Base-by-base conservation (phyloP, 1,139 yeast genomes). In the Magnusiomyces sp. region DNA sequence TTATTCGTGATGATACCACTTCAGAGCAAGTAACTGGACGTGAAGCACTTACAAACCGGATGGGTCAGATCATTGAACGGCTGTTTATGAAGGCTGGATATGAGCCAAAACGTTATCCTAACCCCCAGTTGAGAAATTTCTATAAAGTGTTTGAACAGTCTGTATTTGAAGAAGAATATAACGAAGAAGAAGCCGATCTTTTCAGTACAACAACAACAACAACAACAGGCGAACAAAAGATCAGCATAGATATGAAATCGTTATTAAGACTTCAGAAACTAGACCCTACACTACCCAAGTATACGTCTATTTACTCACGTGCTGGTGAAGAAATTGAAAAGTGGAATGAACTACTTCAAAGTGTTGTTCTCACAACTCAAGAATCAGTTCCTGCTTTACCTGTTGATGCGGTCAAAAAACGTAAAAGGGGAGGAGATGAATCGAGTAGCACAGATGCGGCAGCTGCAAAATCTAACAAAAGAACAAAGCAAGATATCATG, bases 51-150 rank as follows among this genome's bases (percentile, higher is more conserved):
- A 59, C 63, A 5, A 64, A 63, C n/a, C 57, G 66, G 4, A 70
- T 76, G 39, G 68, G 67, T 49, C 62, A 63, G 32, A 61, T 79
- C 13, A 58, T 79, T 31, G 66, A 66, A 36, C 68, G 66, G 33
- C 68, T 79, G 49, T 68, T 67, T 19, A 64, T 76, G 60, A 67
- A 65, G 20, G 62, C 65, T 14, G 75, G 77, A 0, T 86, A 81
- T 59, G 64, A 68, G n/a, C 89, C 94, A 0, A 62, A 65, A 6
- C 75, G 79, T 5, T 81, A 71, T 58, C 75, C 75, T 11, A 88
- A 85, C 61, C 95, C 95, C 0, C 68, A 76, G 1, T 65, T 89
- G 42, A 80, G 79, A 52, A 81, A 79, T 71, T 84, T 81, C 59
- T 83, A 80, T 63, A 75, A 77, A 53, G 69, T 81, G 0, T 65